Evolutionary conservation across 768 basidiomycete genomes (phyloP).

Genomic region (Tulasnella sp.): DNA sequence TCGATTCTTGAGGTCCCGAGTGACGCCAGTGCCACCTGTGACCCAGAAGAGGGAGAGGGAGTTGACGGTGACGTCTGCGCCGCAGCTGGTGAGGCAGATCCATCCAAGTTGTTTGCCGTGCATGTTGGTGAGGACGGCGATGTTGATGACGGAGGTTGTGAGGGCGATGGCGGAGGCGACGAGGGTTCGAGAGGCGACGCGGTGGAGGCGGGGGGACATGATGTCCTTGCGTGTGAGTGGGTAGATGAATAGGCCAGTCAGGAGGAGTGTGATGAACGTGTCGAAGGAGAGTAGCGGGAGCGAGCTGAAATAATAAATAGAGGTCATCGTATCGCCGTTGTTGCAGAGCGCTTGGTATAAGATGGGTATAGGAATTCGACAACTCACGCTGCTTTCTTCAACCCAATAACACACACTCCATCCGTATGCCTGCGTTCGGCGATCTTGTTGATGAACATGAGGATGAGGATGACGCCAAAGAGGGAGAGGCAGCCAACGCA

Average conservation of each 20-base stretch:
- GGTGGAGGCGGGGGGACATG: constrained; percentile 29
- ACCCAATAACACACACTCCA: constrained; percentile 39
- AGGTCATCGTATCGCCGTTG: neutral
- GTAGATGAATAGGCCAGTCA: constrained; percentile 35
- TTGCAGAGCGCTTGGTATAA: neutral
- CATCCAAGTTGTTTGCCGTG: constrained; percentile 39
- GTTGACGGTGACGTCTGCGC: constrained; percentile 38
- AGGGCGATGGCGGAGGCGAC: constrained; percentile 40
- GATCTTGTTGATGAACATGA: constrained; percentile 30
- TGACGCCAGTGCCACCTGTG: constrained; percentile 22
- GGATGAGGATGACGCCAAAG: constrained; percentile 33
- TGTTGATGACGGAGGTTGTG: constrained; percentile 40
- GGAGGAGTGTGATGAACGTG: constrained; percentile 30
- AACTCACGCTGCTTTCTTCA: constrained; percentile 32
- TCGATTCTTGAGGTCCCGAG: too few species aligned
- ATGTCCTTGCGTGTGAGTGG: constrained; percentile 34
- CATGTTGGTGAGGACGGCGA: constrained; percentile 36
- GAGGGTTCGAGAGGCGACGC: constrained; percentile 35
- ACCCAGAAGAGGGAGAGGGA: constrained; percentile 41
- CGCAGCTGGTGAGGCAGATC: constrained; percentile 38
- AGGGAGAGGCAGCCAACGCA: constrained; percentile 31
- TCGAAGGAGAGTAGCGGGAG: constrained; percentile 40
- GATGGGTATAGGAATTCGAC: neutral
- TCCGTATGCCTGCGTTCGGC: constrained; percentile 19
- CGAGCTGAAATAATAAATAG: too few species aligned